phyloP scores from a whole-genome alignment of 768 basidiomycete genomes.

The Mycena metata region DNA sequence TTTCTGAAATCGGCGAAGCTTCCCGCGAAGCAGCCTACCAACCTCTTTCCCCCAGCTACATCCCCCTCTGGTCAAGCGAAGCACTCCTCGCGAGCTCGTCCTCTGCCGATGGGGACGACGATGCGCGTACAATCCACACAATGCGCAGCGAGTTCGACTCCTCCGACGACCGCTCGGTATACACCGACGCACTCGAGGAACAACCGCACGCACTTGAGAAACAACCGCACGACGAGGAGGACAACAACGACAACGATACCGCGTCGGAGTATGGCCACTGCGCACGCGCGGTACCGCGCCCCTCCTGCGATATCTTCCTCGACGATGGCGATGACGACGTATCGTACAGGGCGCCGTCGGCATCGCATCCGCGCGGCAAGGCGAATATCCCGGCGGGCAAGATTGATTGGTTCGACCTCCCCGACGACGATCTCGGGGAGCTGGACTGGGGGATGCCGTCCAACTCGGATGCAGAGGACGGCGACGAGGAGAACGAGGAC shows the following conservation, averaged over 20 bases:
- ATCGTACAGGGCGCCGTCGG: not conserved
- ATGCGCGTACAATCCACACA: not conserved
- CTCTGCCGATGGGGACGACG: not conserved
- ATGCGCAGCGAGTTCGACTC: slow-evolving; percentile 1
- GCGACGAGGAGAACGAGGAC: not conserved
- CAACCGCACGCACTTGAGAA: slow-evolving; percentile 25
- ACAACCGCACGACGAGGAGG: slow-evolving; percentile 15
- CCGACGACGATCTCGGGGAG: slow-evolving; percentile 32
- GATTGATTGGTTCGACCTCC: slow-evolving; percentile 34
- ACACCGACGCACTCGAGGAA: slow-evolving; percentile 31
- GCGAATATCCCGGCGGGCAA: slow-evolving; percentile 26
- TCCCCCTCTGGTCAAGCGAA: slow-evolving; percentile 16
- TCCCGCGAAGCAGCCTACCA: slow-evolving; percentile 14
- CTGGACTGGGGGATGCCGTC: slow-evolving; percentile 11
- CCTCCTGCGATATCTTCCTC: slow-evolving; percentile 33
- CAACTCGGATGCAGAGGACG: too few relatives aligned
- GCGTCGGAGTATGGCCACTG: slow-evolving; percentile 15
- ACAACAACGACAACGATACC: slow-evolving; percentile 17
- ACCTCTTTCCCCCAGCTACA: not conserved
- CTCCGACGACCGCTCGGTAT: slow-evolving; percentile 13
- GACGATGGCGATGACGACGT: slow-evolving; percentile 16
- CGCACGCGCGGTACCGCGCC: slow-evolving; percentile 28
- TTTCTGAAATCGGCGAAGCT: slow-evolving; percentile 19
- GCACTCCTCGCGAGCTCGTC: not conserved
- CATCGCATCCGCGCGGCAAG: slow-evolving; percentile 13